Evolutionary conservation across 352 stramenopile species (phyloP).

Genomic region (Globisporangium ultimum): DNA sequence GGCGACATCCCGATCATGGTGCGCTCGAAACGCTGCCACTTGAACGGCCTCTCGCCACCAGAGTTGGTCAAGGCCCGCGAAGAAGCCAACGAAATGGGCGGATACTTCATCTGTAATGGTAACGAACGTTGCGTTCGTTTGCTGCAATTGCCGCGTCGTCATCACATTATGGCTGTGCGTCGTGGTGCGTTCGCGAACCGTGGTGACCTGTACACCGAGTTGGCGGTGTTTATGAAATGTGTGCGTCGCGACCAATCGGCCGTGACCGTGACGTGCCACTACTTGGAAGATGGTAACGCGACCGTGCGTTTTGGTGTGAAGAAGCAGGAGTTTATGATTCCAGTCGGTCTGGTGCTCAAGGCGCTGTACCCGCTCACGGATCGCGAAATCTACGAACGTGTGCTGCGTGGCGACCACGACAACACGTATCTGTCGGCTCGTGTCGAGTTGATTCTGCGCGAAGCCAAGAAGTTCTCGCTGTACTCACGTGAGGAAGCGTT

Average conservation of each 20-base stretch:
- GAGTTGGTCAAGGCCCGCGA: conserved; percentile 89
- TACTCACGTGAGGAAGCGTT: conserved; percentile 88
- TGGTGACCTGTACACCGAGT: conserved; percentile 94
- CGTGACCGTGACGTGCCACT: conserved; percentile 98
- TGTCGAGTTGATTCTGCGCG: conserved; percentile 96
- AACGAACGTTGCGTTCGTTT: conserved; percentile 98
- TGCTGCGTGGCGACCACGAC: conserved; percentile 92
- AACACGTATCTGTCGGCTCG: conserved; percentile 98
- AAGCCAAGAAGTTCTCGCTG: conserved; percentile 93
- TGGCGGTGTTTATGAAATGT: conserved; percentile 97
- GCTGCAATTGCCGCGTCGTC: conserved; percentile 92
- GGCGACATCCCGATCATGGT: conserved; percentile 99
- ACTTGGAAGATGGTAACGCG: conserved; percentile 96
- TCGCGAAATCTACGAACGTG: conserved; percentile 97
- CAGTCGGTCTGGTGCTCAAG: conserved; percentile 96
- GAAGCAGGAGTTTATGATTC: conserved; percentile 99
- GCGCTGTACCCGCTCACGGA: conserved; percentile 90
- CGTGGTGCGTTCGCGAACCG: conserved; percentile 98
- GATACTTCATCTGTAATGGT: conserved; percentile 99
- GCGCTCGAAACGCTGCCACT: conserved; percentile 94
- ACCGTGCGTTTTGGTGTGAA: conserved; percentile 95
- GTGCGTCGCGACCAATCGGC: conserved; percentile 94
- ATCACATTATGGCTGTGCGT: conserved; percentile 93
- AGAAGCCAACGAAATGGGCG: conserved; percentile 97
- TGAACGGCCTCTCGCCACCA: conserved; percentile 79